phyloP scores from a whole-genome alignment of 106 monocot genomes.

The Platanthera zijinensis region DNA sequence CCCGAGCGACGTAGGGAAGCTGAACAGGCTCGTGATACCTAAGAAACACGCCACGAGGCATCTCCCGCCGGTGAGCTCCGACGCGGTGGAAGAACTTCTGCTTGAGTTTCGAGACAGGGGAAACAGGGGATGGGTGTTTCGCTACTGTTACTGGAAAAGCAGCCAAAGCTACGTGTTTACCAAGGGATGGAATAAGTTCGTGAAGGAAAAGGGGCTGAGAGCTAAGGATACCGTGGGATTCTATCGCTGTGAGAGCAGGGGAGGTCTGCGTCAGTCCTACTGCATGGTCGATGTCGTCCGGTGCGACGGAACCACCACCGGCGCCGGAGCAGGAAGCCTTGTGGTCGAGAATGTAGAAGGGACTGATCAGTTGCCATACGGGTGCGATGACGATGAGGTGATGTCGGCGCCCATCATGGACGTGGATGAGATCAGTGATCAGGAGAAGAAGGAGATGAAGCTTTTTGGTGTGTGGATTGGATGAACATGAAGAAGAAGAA shows the following conservation, averaged over 20 bases:
- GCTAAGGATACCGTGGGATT: slow-evolving; percentile 35
- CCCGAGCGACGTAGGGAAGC: slow-evolving; percentile 63
- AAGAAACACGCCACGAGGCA: slow-evolving; percentile 43
- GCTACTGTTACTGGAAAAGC: slow-evolving; percentile 67
- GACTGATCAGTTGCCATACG: neutral
- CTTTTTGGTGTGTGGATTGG: slow-evolving; percentile 27
- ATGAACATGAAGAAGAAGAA: neutral
- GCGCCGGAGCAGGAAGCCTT: neutral
- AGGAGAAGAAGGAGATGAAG: slow-evolving; percentile 13
- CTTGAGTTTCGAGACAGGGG: slow-evolving; percentile 34
- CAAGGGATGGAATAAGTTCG: slow-evolving; percentile 62
- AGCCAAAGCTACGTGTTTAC: slow-evolving; percentile 77
- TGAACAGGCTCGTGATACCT: slow-evolving; percentile 57
- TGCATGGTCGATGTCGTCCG: slow-evolving; percentile 25
- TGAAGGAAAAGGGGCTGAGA: slow-evolving; percentile 32
- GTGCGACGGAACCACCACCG: neutral
- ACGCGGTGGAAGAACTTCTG: slow-evolving; percentile 25
- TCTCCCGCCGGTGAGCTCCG: slow-evolving; percentile 25
- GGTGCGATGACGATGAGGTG: slow-evolving; percentile 5
- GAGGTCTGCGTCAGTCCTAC: slow-evolving; percentile 15
- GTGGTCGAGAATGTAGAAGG: neutral
- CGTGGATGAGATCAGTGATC: neutral
- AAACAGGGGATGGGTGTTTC: slow-evolving; percentile 29
- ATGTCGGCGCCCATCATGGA: neutral
- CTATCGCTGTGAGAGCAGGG: slow-evolving; percentile 26